Conservation (phyloP, 176 grass and related monocot genomes). For the Typha latifolia region DNA sequence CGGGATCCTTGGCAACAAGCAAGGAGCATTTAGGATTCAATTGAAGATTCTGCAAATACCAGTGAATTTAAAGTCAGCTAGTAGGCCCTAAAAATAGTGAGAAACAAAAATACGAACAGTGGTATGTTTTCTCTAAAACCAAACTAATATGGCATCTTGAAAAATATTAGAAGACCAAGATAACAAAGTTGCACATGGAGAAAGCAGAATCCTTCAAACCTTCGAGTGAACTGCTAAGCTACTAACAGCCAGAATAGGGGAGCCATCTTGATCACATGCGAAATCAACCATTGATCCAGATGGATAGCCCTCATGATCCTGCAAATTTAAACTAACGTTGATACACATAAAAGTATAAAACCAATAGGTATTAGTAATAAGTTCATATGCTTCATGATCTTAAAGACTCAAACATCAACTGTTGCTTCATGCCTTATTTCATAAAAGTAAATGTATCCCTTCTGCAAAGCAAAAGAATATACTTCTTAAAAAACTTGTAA, state of each 20-base stretch:
- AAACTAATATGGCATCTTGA: not conserved
- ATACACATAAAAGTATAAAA: not conserved
- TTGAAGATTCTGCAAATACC: conserved; percentile 54
- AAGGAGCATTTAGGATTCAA: conserved; percentile 78
- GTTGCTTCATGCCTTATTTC: too few relatives aligned
- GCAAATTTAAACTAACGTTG: conserved; percentile 22
- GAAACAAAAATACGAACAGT: too few relatives aligned
- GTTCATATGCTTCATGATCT: too few relatives aligned
- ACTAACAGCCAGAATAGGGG: conserved; percentile 82
- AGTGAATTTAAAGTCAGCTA: not conserved
- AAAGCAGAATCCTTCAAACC: conserved; percentile 20
- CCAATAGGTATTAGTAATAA: too few relatives aligned
- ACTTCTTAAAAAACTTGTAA: too few relatives aligned
- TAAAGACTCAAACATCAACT: too few relatives aligned
- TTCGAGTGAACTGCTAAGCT: conserved; percentile 90
- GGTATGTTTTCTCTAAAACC: not conserved
- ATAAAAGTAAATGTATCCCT: too few relatives aligned
- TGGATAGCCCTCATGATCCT: conserved; percentile 84
- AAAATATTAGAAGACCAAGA: too few relatives aligned
- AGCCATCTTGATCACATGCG: conserved; percentile 76
- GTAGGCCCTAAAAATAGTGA: not conserved
- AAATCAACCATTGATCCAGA: conserved; percentile 94
- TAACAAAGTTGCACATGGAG: not conserved
- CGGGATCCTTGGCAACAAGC: conserved; percentile 81
- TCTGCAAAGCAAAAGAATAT: too few relatives aligned